Conservation (phyloP, 1,139 yeast species). For the Blastobotrys serpentis region DNA sequence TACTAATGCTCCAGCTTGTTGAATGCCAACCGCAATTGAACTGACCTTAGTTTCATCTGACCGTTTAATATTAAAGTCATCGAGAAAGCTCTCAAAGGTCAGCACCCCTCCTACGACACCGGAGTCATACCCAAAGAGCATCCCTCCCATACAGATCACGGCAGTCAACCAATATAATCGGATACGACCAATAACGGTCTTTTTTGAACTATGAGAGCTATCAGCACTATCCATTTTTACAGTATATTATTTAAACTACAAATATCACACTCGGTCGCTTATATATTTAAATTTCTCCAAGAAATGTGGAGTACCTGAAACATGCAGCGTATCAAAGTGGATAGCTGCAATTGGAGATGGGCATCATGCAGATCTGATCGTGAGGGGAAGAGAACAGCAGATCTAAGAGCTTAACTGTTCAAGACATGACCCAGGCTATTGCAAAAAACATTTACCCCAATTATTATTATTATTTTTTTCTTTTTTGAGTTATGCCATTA, state of each 20-base stretch:
- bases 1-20: constrained; percentile 51
- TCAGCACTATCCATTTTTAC: background rate
- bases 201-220: background rate
- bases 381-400: background rate
- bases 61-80: constrained; percentile 39
- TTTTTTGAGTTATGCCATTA: too few species aligned
- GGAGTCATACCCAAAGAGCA: constrained; percentile 30
- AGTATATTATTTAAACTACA: background rate
- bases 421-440: too few species aligned
- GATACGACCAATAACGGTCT: background rate
- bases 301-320: background rate
- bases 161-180: background rate
- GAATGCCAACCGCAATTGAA: constrained; percentile 46
- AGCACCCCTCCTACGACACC: constrained; percentile 51
- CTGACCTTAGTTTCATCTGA: constrained; percentile 29
- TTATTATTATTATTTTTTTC: too few species aligned
- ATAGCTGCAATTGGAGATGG: background rate
- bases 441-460: too few species aligned
- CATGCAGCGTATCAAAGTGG: background rate
- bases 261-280: background rate
- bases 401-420: too few species aligned
- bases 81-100: constrained; percentile 40
- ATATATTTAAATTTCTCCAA: too few species aligned
- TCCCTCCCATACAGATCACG: constrained; percentile 13
- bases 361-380: background rate